phyloP scores from a whole-genome alignment of 2,329 filamentous ascomycete species.

The Phialophora verrucosa region DNA sequence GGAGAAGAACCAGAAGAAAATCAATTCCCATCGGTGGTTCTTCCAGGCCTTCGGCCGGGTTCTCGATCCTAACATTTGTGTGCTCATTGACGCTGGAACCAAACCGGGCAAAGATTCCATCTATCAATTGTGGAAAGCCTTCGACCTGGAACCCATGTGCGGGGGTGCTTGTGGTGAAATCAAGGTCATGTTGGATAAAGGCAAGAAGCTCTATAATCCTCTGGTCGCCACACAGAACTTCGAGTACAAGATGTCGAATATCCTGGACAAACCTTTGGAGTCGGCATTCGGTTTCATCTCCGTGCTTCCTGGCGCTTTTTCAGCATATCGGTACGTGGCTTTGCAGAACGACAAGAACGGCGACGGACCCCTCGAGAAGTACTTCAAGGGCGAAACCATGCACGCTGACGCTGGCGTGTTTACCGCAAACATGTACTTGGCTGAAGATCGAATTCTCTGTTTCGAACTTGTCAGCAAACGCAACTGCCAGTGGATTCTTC shows the following conservation, averaged over 20 bases:
- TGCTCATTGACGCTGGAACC: conserved; percentile 93
- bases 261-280: conserved; percentile 95
- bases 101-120: conserved; percentile 93
- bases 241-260: conserved; percentile 99
- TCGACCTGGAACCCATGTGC: conserved; percentile 96
- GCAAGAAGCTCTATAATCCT: conserved; percentile 89
- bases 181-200: conserved; percentile 90
- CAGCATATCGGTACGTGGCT: conserved; percentile 93
- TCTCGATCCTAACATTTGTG: conserved; percentile 93
- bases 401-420: conserved; percentile 95
- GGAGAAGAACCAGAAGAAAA: conserved; percentile 99
- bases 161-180: conserved; percentile 98
- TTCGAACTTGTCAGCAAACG: conserved; percentile 92
- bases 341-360: conserved; percentile 96
- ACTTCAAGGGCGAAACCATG: conserved; percentile 96
- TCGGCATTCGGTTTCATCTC: conserved; percentile 98
- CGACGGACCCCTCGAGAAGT: conserved; percentile 90
- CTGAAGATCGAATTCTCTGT: conserved; percentile 58
- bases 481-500: conserved; percentile 95
- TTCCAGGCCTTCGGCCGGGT: conserved; percentile 95
- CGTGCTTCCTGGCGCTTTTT: conserved; percentile 95
- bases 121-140: conserved; percentile 98
- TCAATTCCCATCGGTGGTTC: conserved; percentile 99
- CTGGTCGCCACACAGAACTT: conserved; percentile 97
- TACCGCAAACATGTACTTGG: conserved; percentile 76